Evolutionary conservation across 805 yeast genomes (phyloP).

Genomic region (Saccharomyces eubayanus): DNA sequence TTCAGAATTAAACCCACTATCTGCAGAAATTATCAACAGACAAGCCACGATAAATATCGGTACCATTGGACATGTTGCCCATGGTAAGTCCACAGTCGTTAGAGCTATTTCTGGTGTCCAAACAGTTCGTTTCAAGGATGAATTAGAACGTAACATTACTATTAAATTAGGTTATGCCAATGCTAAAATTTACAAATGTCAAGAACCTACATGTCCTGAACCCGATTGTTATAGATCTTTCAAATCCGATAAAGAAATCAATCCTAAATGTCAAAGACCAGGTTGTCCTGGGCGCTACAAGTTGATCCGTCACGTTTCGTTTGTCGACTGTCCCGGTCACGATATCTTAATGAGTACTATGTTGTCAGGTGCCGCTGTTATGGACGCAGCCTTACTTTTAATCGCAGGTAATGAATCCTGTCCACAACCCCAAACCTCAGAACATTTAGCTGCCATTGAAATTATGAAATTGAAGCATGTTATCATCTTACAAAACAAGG

Average conservation of each 20-base stretch:
- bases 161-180: constrained; percentile 98
- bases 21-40: constrained; percentile 94
- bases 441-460: constrained; percentile 98
- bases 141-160: constrained; percentile 96
- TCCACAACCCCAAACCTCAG: constrained; percentile 99
- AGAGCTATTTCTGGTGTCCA: constrained; percentile 97
- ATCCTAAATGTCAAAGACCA: constrained; percentile 82
- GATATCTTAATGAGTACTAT: constrained; percentile 99
- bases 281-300: constrained; percentile 87
- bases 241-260: constrained; percentile 88
- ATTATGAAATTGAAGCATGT: constrained; percentile 97
- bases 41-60: constrained; percentile 99
- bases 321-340: constrained; percentile 99
- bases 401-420: constrained; percentile 98
- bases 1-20: constrained; percentile 68
- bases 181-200: constrained; percentile 94
- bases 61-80: constrained; percentile 93
- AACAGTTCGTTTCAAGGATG: constrained; percentile 98
- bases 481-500: constrained; percentile 93
- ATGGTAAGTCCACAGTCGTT: constrained; percentile 89
- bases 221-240: constrained; percentile 94
- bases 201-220: constrained; percentile 74
- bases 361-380: constrained; percentile 99
- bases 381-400: constrained; percentile 96
- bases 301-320: constrained; percentile 91